Evolutionary conservation across 2,329 filamentous ascomycete genomes (phyloP).

Genomic region (Cytospora schulzeri): DNA sequence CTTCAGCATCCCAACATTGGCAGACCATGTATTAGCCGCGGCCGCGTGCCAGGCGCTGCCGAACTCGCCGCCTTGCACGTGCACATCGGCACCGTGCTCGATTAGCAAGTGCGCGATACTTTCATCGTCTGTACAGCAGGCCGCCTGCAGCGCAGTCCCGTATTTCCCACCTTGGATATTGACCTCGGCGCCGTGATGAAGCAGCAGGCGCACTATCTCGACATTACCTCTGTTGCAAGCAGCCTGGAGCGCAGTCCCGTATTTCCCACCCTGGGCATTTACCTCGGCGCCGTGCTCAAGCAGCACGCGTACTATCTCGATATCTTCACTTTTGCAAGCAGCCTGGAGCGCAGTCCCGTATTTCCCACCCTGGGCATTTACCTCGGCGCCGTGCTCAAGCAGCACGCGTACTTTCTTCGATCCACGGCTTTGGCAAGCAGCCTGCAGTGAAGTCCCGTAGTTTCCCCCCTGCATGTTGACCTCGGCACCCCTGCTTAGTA

Average conservation of each 20-base stretch:
- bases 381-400: background rate
- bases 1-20: background rate
- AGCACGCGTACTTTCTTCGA: background rate
- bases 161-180: background rate
- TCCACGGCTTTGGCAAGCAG: background rate
- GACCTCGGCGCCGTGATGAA: background rate
- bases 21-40: background rate
- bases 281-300: background rate
- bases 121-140: fast-evolving
- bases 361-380: background rate
- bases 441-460: background rate
- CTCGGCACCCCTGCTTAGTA: background rate
- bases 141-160: background rate
- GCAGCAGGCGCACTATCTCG: background rate
- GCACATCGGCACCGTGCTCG: background rate
- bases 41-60: constrained; percentile 2
- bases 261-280: background rate
- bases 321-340: background rate
- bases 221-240: background rate
- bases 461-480: background rate
- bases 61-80: background rate
- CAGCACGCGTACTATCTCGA: background rate
- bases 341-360: background rate
- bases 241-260: background rate
- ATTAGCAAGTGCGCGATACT: background rate